These are phyloP conservation scores for Erythrophleum fordii DNA, from an alignment of 306 rosid species.

Conservation along the genomic window DNA sequence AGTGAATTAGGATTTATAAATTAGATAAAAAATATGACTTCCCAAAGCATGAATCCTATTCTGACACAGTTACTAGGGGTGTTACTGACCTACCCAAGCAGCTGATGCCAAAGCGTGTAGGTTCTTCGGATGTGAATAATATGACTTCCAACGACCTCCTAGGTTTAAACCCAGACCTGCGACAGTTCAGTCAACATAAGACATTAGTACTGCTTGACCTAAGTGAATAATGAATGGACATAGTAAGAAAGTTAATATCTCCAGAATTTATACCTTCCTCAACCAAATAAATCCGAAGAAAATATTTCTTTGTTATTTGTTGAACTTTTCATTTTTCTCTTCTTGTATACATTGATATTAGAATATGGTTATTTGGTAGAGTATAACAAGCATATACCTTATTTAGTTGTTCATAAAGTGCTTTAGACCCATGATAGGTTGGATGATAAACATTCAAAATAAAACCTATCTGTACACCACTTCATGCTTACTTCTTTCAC, in stretches of 20 bases:
- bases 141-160: constrained; percentile 80
- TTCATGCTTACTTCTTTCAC: too few species aligned
- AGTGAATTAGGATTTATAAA: background rate
- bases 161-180: constrained; percentile 89
- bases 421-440: too few species aligned
- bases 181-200: constrained; percentile 36
- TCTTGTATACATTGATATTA: too few species aligned
- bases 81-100: constrained; percentile 90
- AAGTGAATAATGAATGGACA: constrained; percentile 15
- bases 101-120: constrained; percentile 92
- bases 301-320: background rate
- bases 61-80: constrained; percentile 7
- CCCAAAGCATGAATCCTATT: constrained; percentile 23
- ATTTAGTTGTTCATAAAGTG: too few species aligned
- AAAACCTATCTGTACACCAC: too few species aligned
- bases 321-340: constrained; percentile 5
- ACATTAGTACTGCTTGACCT: constrained; percentile 1
- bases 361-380: too few species aligned
- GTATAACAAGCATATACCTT: too few species aligned
- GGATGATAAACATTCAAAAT: too few species aligned
- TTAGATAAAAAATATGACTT: constrained; percentile 2
- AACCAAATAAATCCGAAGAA: constrained; percentile 9
- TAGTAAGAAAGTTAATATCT: constrained; percentile 3
- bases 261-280: constrained; percentile 23
- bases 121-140: constrained; percentile 95